These are phyloP conservation scores for Phytophthora idaei DNA, from an alignment of 352 stramenopile genomes.

Conservation along the genomic window DNA sequence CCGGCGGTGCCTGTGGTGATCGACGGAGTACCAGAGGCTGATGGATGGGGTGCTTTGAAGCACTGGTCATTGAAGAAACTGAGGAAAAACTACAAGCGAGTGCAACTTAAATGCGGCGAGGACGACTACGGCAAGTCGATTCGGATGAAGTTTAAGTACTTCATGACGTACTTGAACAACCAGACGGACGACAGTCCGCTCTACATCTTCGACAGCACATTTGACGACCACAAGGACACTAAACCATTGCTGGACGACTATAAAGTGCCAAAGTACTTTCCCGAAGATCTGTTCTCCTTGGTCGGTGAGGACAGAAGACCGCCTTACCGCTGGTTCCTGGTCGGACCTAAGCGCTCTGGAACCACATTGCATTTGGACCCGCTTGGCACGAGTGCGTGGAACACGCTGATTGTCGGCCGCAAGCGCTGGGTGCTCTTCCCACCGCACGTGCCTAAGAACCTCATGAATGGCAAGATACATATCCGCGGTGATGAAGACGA, in stretches of 20 bases:
- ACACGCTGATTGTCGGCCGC: slow-evolving; percentile 92
- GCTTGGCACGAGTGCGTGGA: slow-evolving; percentile 97
- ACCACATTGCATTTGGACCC: slow-evolving; percentile 96
- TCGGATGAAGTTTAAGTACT: slow-evolving; percentile 87
- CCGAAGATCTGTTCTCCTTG: slow-evolving; percentile 84
- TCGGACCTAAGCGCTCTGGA: slow-evolving; percentile 92
- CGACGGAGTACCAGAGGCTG: slow-evolving; percentile 77
- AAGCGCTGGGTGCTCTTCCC: slow-evolving; percentile 98
- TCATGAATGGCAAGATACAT: slow-evolving; percentile 85
- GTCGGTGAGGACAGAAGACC: slow-evolving; percentile 87
- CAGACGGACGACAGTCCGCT: slow-evolving; percentile 92
- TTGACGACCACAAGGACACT: slow-evolving; percentile 85
- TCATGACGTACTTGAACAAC: slow-evolving; percentile 69
- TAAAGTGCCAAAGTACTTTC: slow-evolving; percentile 80
- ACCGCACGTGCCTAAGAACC: slow-evolving; percentile 75
- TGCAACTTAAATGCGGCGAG: slow-evolving; percentile 82
- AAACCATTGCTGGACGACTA: slow-evolving; percentile 82
- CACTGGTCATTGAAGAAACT: slow-evolving; percentile 84
- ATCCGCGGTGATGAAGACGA: slow-evolving; percentile 90
- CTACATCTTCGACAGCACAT: slow-evolving; percentile 98
- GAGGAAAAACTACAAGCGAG: slow-evolving; percentile 78
- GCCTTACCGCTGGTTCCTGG: slow-evolving; percentile 97
- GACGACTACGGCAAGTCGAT: slow-evolving; percentile 81
- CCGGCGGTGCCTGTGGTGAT: slow-evolving; percentile 81
- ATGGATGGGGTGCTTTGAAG: slow-evolving; percentile 69